Conservation (phyloP, 2,329 filamentous ascomycete genomes). For the Blastomyces silverae region DNA sequence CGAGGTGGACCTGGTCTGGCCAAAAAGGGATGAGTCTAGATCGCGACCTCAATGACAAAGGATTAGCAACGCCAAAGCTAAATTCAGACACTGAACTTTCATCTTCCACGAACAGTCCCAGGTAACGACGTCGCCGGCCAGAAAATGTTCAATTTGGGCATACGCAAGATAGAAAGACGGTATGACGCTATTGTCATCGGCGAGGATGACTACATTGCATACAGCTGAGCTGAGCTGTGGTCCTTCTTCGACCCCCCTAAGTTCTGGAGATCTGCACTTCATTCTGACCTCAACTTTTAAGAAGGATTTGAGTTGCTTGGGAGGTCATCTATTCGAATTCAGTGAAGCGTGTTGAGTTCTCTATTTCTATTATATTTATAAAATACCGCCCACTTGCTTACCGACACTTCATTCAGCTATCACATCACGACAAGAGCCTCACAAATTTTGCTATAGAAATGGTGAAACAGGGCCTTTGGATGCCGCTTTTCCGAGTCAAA, state of each 20-base stretch:
- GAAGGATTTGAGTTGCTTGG: too few species aligned
- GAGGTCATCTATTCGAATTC: too few species aligned
- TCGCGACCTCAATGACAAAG: slow-evolving; percentile 9
- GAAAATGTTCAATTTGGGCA: slow-evolving; percentile 77
- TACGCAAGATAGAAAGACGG: slow-evolving; percentile 52
- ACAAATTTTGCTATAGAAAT: slow-evolving; percentile 57
- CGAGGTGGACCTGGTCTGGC: slow-evolving; percentile 40
- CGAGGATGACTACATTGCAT: slow-evolving; percentile 79
- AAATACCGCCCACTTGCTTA: too few species aligned
- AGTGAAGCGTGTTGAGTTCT: too few species aligned
- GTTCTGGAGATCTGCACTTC: too few species aligned
- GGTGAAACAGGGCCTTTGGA: slow-evolving; percentile 69
- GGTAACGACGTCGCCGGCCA: slow-evolving; percentile 52
- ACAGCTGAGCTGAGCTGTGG: slow-evolving; percentile 62
- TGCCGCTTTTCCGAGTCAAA: slow-evolving; percentile 64
- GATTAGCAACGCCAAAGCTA: too few species aligned
- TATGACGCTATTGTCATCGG: slow-evolving; percentile 79
- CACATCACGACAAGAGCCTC: slow-evolving; percentile 69
- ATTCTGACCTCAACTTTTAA: too few species aligned
- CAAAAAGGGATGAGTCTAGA: not conserved
- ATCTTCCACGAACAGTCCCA: not conserved
- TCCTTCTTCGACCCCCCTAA: too few species aligned
- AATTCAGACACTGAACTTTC: not conserved
- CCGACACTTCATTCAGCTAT: slow-evolving; percentile 37
- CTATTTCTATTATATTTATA: too few species aligned